Evolutionary conservation across 768 basidiomycete genomes (phyloP), one percentile per base, ranked within the genome.

Genomic region (Pisolithus tinctorius): DNA sequence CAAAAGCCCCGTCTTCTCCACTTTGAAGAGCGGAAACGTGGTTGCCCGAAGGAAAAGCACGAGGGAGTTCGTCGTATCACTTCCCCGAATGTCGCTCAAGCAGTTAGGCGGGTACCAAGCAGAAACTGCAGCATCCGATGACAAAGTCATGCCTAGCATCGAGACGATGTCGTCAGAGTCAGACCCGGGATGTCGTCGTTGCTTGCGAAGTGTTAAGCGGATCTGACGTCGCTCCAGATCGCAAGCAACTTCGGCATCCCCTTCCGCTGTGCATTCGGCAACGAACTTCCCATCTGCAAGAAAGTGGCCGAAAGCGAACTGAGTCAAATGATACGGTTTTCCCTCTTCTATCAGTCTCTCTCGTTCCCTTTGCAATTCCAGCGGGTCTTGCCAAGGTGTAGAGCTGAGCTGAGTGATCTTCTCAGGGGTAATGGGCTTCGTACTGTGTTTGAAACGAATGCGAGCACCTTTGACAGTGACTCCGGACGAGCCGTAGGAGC

Each of bases 261-360:
- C 71, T 38, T 51, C 41, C 17, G 53, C 58, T 16, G 54, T 47
- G 6, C 62, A 57, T 50, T 73, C 70, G 9, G 64, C 53, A 17
- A 69, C 66, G 52, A 73, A 73, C 2, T 61, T 54, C 1, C 64
- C 66, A 30, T 74, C 69, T 8, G 44, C 5, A 36, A 64, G 66
- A 46, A 73, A 69, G 11, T 63, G 72, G 1, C 71, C 71, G 46
- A 72, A 72, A 6, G 62, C 61, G 31, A 60, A 72, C 8, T 55
- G 55, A 4, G 36, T 39, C 29, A 72, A 64, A 1, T 13, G 17
- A 34, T 59, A 63, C 3, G 64, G 57, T 37, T 37, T 60, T 0
- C 67, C 64, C 20, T 61, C 47, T 4, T 11, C 50, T 3, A 62
- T 54, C 43, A 63, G 59, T 26, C 11, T 45, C 53, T 65, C 64